Evolutionary conservation across 2,329 filamentous ascomycete genomes (phyloP).

Genomic region (Xylaria sp.): DNA sequence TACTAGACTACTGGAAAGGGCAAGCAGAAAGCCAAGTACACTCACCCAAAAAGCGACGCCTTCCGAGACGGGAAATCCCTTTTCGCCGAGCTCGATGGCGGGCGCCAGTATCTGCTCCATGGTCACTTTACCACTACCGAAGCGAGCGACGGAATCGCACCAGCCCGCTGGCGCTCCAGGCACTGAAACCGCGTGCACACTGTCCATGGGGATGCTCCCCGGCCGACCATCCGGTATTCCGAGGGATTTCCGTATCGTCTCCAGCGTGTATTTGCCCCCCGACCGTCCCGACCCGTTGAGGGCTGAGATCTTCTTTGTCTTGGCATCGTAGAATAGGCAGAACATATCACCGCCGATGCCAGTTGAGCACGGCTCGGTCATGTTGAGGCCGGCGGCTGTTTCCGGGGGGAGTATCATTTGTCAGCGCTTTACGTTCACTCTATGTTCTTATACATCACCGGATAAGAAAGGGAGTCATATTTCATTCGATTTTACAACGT

Average conservation of each 20-base stretch:
- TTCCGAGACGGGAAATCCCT: slow-evolving; percentile 89
- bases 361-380: slow-evolving; percentile 91
- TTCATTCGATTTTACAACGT: background rate
- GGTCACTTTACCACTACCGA: slow-evolving; percentile 84
- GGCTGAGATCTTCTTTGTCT: slow-evolving; percentile 79
- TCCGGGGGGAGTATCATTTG: background rate
- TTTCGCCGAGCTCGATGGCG: slow-evolving; percentile 83
- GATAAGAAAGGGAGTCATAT: background rate
- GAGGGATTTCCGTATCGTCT: slow-evolving; percentile 72
- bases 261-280: slow-evolving; percentile 70
- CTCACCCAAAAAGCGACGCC: slow-evolving; percentile 71
- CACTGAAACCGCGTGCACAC: slow-evolving; percentile 81
- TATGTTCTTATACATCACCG: background rate
- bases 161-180: slow-evolving; percentile 93
- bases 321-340: slow-evolving; percentile 87
- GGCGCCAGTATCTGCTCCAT: slow-evolving; percentile 80
- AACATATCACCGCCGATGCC: slow-evolving; percentile 98
- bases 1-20: background rate
- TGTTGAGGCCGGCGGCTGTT: slow-evolving; percentile 83
- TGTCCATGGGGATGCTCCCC: slow-evolving; percentile 72
- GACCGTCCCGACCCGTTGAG: slow-evolving; percentile 94
- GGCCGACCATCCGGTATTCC: slow-evolving; percentile 61
- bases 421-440: slow-evolving; percentile 1
- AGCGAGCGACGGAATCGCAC: slow-evolving; percentile 85
- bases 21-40: slow-evolving; percentile 24